phyloP scores from a whole-genome alignment of 257 asterid species.

The Solanum rostratum region DNA sequence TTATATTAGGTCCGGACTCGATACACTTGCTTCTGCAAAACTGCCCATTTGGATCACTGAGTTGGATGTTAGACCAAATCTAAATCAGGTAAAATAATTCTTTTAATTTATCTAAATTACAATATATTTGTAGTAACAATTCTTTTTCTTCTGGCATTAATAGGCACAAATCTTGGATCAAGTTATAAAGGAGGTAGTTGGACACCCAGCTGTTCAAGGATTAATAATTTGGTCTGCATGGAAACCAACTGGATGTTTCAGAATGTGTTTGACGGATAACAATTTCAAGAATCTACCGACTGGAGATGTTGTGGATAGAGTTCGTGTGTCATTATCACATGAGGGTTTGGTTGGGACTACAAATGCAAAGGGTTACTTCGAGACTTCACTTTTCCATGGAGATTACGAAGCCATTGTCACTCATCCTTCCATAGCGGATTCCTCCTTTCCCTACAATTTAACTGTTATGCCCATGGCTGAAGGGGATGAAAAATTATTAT shows the following conservation, averaged over 20 bases:
- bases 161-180: conserved; percentile 33
- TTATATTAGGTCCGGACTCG: conserved; percentile 33
- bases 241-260: conserved; percentile 42
- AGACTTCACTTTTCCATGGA: conserved; percentile 32
- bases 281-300: conserved; percentile 43
- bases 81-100: conserved; percentile 44
- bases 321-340: neutral
- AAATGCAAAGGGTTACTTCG: conserved; percentile 22
- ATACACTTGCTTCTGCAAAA: conserved; percentile 30
- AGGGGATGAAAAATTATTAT: neutral
- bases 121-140: neutral
- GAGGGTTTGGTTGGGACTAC: conserved; percentile 15
- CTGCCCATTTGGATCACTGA: conserved; percentile 74
- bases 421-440: conserved; percentile 13
- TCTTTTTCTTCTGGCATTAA: conserved; percentile 4
- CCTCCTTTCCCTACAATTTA: neutral
- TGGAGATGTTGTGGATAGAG: conserved; percentile 38
- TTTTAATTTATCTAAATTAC: no score
- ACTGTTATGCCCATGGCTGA: neutral
- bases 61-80: conserved; percentile 26
- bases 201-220: conserved; percentile 26
- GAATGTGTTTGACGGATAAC: conserved; percentile 53
- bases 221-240: conserved; percentile 43
- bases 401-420: conserved; percentile 29
- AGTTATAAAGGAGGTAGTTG: conserved; percentile 28